Base-by-base conservation (phyloP, 1,284 basidiomycete genomes). In the Ustilago vetiveriae region DNA sequence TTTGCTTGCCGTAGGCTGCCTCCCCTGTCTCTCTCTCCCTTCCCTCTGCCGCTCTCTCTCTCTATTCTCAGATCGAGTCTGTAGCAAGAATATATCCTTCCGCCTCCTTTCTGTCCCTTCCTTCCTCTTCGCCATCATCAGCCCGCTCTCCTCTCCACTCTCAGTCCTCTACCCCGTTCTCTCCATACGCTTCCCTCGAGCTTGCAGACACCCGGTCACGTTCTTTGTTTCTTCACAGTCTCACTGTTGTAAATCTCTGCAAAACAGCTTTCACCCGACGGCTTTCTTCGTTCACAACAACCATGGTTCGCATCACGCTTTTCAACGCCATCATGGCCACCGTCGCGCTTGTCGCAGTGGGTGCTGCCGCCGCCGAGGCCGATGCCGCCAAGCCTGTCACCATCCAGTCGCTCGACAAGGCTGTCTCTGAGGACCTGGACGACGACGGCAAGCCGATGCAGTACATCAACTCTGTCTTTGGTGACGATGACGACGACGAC, bases 381-480 rank as follows among this genome's bases (percentile, higher is more conserved):
- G 45, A 43, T 23, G 8, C 29, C 16, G 21, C 50, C 32, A 21
- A 22, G 2, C 35, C 42, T 3, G 16, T 43, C 32, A 29, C 26
- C n/a, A 22, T 29, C 16, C 17, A 48, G n/a, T 29, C 46, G 37
- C 40, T 35, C 36, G 16, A 22, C 32, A 11, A 50, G 3, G 8
- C 22, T 10, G 10, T 46, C 0, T 39, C 48, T 8, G 37, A 57
- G 32, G 46, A 65, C 40, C 38, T 55, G 27, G 75, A 77, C 47
- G 72, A 72, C 24, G 60, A 60, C n/a, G 74, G 74, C 32, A 56
- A 71, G 4, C 66, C 63, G 11, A 36, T 75, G 22, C 29, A 57
- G 17, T 60, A 70, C 56, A 58, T 78, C 66, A 75, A 79, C 66
- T 72, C 71, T 7, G 58, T 72, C 49, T 35, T 64, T 23, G 72